Conservation (phyloP, 2,329 filamentous ascomycete species). For the Colletotrichum tabaci region DNA sequence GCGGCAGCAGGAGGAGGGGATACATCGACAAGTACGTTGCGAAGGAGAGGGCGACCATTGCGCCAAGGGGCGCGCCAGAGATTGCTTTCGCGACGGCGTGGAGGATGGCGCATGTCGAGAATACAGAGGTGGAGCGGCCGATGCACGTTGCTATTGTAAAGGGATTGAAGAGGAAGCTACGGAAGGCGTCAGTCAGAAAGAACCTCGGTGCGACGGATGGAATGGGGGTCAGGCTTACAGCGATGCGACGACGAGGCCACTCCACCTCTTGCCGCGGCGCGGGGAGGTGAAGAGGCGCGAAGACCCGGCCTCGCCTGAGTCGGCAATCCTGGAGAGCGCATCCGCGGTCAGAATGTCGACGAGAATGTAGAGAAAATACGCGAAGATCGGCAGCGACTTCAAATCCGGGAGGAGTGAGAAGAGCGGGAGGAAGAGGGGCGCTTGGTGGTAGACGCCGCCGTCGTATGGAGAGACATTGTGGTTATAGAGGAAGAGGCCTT, state of each 20-base stretch:
- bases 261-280: conserved; percentile 81
- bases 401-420: conserved; percentile 89
- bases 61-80: conserved; percentile 78
- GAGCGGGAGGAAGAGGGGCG: conserved; percentile 89
- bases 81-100: conserved; percentile 87
- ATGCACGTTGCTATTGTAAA: conserved; percentile 94
- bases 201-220: conserved; percentile 67
- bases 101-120: conserved; percentile 90
- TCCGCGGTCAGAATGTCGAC: conserved; percentile 88
- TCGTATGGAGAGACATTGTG: conserved; percentile 98
- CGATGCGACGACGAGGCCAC: conserved; percentile 81
- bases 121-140: conserved; percentile 88
- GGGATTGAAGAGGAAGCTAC: conserved; percentile 92
- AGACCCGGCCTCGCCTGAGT: conserved; percentile 83
- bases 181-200: conserved; percentile 77
- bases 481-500: conserved; percentile 95
- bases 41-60: conserved; percentile 88
- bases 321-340: conserved; percentile 83
- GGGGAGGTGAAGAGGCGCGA: conserved; percentile 85
- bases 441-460: conserved; percentile 87
- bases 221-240: conserved; percentile 68
- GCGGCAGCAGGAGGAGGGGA: conserved; percentile 87
- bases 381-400: conserved; percentile 77
- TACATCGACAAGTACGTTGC: conserved; percentile 95
- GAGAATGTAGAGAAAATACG: conserved; percentile 83